A percentile compares a stretch with the other conserved stretches of the same genome.
Conservation (phyloP, 2,329 filamentous ascomycete genomes). For the Talaromyces sp. region DNA sequence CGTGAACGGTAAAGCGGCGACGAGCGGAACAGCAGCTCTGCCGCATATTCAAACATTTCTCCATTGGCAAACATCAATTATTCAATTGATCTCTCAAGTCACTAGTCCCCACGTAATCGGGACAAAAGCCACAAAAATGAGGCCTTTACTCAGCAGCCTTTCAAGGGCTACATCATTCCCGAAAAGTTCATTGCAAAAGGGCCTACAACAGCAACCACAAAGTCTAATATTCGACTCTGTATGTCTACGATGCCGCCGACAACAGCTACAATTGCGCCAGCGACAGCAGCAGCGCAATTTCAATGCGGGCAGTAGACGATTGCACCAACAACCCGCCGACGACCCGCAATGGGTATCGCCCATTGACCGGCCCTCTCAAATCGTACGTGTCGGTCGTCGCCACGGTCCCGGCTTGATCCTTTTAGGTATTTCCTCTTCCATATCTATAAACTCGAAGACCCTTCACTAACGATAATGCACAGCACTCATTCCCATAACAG, state of each 20-base stretch:
- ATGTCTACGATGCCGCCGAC: slow-evolving; percentile 35
- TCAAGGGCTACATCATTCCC: slow-evolving; percentile 26
- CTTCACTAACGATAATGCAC: neutral
- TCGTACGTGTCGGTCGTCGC: slow-evolving; percentile 70
- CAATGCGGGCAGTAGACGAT: slow-evolving; percentile 25
- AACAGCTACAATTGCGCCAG: slow-evolving; percentile 38
- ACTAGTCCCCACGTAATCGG: neutral
- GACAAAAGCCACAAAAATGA: neutral
- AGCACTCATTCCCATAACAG: slow-evolving; percentile 84
- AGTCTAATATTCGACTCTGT: slow-evolving; percentile 29
- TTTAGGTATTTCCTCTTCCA: slow-evolving; percentile 53
- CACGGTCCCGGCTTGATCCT: slow-evolving; percentile 80
- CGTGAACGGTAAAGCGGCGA: neutral
- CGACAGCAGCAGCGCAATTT: slow-evolving; percentile 36
- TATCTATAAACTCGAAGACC: neutral
- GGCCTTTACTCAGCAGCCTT: slow-evolving; percentile 22
- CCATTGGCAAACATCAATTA: neutral
- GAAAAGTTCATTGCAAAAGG: slow-evolving; percentile 2
- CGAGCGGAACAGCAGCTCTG: neutral
- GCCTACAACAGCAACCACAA: slow-evolving; percentile 13
- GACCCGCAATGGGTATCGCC: slow-evolving; percentile 79
- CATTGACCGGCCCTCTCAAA: slow-evolving; percentile 76
- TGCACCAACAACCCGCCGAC: slow-evolving; percentile 58
- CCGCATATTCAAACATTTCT: neutral
- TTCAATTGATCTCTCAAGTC: neutral